Percentiles rank a stretch among this genome's conserved stretches.
Conservation (phyloP, 768 basidiomycete genomes). For the Lentinula aciculospora region DNA sequence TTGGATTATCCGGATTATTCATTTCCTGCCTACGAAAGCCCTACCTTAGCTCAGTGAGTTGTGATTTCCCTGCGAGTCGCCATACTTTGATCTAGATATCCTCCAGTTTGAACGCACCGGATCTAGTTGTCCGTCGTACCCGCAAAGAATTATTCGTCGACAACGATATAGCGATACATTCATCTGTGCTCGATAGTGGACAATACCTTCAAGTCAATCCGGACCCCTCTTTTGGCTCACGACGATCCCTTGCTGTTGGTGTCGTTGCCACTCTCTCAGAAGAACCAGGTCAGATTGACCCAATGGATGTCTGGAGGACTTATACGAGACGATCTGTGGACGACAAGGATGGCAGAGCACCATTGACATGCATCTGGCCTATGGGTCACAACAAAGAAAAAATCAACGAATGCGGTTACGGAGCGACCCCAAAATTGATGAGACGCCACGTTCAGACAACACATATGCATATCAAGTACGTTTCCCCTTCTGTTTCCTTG, state of each 20-base stretch:
- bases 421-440: constrained; percentile 4
- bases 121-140: neutral
- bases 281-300: neutral
- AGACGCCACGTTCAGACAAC: constrained; percentile 5
- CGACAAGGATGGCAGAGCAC: neutral
- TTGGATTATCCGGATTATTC: neutral
- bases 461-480: constrained; percentile 6
- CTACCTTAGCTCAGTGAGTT: neutral
- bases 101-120: neutral
- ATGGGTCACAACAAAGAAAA: neutral
- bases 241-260: neutral
- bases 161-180: neutral
- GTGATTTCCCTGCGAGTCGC: neutral
- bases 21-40: neutral
- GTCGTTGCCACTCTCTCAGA: neutral
- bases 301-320: constrained; percentile 4
- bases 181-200: neutral
- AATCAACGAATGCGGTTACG: neutral
- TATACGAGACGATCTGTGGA: constrained; percentile 1
- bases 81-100: neutral
- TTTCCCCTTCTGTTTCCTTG: neutral
- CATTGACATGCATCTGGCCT: neutral
- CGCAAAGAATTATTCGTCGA: neutral
- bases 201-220: neutral
- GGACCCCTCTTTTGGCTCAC: neutral